Base-by-base conservation (phyloP, 2,329 filamentous ascomycete species). In the Penicillium vulpinum region DNA sequence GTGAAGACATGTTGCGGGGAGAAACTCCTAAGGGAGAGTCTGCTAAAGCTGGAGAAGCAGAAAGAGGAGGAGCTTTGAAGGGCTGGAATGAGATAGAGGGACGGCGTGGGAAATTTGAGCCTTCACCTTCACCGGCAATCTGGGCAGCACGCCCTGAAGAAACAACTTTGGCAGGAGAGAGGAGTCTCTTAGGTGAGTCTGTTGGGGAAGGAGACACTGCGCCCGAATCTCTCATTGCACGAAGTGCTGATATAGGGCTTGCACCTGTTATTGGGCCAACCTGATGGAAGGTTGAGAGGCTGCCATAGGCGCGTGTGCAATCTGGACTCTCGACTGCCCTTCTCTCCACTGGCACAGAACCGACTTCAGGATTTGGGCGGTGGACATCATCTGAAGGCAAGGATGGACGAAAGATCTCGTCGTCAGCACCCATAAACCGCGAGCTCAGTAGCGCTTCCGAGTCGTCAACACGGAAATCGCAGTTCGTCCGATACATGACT, bases 31-130 rank as follows among this genome's bases (percentile, higher is more conserved):
- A 57, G 6, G 76, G 73, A 39, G 82, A 76, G 39, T 80, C 77
- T 5, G 78, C 75, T 29, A 79, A 75, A n/a, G 82, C 80, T 18
- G 92, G 93, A 5, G 92, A 97, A 4, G 90, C 91, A 2, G 92
- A 96, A n/a, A 97, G 80, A 1, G 93, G 95, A 11, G 93, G 93
- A 15, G 92, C 91, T 75, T 99, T 99, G 80, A 99, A 99, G 0
- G 93, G 92, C 66, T 95, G 91, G 67, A 97, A 96, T 0, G 91
- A 95, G 22, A 96, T 85, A 0, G 91, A 97, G 7, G 90, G 88
- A 51, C 91, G 85, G 65, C 92, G 84, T 51, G 82, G 82, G 46
- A 83, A 77, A 22, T 75, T 55, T 78, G 73, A 51, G 76, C 81
- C 55, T 75, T 80, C 67, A 51, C 49, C 48, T 78, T 84, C 62